Conservation (phyloP, 441 rosid genomes). For the Adansonia grandidieri region DNA sequence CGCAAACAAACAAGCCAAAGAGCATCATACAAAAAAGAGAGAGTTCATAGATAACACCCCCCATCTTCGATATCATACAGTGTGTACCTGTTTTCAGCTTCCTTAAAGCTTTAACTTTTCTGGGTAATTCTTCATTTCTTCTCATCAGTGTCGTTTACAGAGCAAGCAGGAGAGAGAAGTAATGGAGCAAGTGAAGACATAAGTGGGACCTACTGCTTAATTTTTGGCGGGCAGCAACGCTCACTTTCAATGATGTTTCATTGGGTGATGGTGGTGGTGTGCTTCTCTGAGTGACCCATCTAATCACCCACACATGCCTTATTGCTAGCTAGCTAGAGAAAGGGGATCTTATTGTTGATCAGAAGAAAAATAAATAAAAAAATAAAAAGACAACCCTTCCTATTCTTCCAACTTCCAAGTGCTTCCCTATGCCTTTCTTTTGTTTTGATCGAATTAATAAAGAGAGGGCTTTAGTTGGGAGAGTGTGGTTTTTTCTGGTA, state of each 20-base stretch:
- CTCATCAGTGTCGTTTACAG: constrained; percentile 25
- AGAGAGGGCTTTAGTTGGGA: constrained; percentile 32
- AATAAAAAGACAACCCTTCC: constrained; percentile 28
- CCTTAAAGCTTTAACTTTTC: constrained; percentile 29
- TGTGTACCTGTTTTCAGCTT: constrained; percentile 24
- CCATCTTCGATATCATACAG: constrained; percentile 43
- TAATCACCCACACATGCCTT: constrained; percentile 43
- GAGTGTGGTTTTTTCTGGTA: constrained; percentile 18
- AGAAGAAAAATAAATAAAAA: constrained; percentile 24
- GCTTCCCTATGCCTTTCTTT: constrained; percentile 19
- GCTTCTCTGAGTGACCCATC: constrained; percentile 58
- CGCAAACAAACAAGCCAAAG: background rate
- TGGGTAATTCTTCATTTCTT: constrained; percentile 25
- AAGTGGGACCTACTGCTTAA: constrained; percentile 80
- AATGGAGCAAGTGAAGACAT: constrained; percentile 55
- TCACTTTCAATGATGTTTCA: constrained; percentile 73
- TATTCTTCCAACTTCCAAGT: constrained; percentile 30
- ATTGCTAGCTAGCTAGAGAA: constrained; percentile 41
- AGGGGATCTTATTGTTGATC: constrained; percentile 24
- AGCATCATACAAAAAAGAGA: background rate
- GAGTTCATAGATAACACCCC: no score
- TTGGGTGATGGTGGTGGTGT: constrained; percentile 43
- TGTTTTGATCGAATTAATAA: constrained; percentile 17
- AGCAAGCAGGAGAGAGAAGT: constrained; percentile 27
- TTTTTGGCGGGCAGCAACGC: constrained; percentile 73